Base-by-base conservation (phyloP, 176 grass and related monocot genomes). In the Oryza glumipatula region DNA sequence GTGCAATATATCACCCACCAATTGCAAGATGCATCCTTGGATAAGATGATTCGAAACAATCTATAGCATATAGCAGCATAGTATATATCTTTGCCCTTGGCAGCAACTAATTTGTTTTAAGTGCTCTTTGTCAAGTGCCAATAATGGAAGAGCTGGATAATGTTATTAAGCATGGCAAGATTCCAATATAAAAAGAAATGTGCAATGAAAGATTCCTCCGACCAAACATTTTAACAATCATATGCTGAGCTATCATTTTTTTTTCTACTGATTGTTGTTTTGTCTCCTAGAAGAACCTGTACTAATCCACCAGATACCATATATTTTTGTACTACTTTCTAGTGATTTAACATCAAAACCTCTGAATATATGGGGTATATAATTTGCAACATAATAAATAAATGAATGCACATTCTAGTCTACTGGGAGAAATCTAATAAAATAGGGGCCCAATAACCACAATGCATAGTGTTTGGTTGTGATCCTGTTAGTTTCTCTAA, bases 41-140 rank as follows among this genome's bases (percentile, higher is more conserved):
- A 75, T 36, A 76, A 76, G 38, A 69, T 82, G 26, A 49, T 87
- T 76, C 65, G 26, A 70, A 70, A 47, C 36, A 38, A 82, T 70
- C 48, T 87, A 86, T 87, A 86, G 15, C n/a, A 23, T 86, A 39
- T 86, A 39, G 6, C 11, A 12, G 15, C 58, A 63, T 80, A 39
- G 6, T 19, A 12, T 43, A 68, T 17, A 58, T 67, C 22, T 69
- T 63, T 47, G 5, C 24, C 70, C 64, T 60, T 47, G 58, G 38
- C 60, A 76, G 38, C 72, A 69, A 48, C 51, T 38, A 60, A 24
- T 70, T 41, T 30, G 15, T 56, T 41, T 41, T 36, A 6, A 56
- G 15, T 76, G 64, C 24, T 76, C 19, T 9, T 9, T 61, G 64
- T 69, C 72, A 56, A 81, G 7, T 80, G 73, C 41, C 46, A 58